phyloP scores from a whole-genome alignment of 768 basidiomycete genomes.

The Trametes cinnabarina region DNA sequence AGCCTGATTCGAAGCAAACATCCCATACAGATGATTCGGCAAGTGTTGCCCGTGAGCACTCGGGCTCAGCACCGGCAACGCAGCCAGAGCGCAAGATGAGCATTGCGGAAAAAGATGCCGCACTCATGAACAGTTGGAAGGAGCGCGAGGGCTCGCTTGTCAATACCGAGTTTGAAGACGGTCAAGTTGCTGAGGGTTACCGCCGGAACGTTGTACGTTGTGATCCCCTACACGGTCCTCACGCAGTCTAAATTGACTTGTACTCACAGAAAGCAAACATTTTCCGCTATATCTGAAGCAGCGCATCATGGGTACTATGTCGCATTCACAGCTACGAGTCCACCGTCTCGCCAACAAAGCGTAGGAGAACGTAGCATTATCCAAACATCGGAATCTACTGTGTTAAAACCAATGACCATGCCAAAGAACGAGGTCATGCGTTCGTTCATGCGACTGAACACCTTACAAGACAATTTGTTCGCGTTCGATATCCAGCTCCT shows the following conservation, averaged over 20 bases:
- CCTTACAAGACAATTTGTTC: not conserved
- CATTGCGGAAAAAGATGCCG: slow-evolving; percentile 22
- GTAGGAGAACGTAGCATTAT: too few species aligned
- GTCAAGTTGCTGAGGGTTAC: slow-evolving; percentile 17
- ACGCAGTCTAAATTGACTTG: too few species aligned
- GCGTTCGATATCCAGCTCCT: not conserved
- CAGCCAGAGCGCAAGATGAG: slow-evolving; percentile 10
- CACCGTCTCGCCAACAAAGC: too few species aligned
- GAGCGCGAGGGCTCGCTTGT: slow-evolving; percentile 21
- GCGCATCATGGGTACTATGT: not conserved
- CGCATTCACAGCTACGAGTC: too few species aligned
- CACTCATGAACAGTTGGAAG: slow-evolving; percentile 20
- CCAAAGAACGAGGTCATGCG: not conserved
- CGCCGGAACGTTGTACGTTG: slow-evolving; percentile 19
- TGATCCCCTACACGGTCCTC: too few species aligned
- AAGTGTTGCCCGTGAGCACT: not conserved
- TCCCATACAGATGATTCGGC: not conserved
- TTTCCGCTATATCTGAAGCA: slow-evolving; percentile 18
- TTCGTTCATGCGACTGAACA: not conserved
- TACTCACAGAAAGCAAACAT: slow-evolving; percentile 23
- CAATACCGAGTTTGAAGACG: slow-evolving; percentile 24
- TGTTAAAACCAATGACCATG: too few species aligned
- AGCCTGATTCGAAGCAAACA: too few species aligned
- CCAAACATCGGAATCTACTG: too few species aligned
- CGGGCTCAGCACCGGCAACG: too few species aligned